phyloP scores from a whole-genome alignment of 805 yeast species.

The Yamadazyma scolyti region DNA sequence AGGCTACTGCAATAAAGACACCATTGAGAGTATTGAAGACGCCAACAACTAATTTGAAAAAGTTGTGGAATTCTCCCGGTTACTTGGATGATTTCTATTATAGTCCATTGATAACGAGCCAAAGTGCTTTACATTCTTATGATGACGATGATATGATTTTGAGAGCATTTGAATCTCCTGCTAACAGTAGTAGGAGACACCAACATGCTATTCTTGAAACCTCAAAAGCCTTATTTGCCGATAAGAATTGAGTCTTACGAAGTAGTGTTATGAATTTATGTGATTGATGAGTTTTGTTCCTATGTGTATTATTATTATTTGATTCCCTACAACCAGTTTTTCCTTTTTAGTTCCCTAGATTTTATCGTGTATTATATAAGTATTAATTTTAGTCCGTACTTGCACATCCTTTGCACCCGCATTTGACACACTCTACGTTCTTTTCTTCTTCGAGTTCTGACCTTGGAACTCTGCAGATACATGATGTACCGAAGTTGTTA shows the following conservation, averaged over 20 bases:
- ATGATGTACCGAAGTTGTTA: slow-evolving; percentile 61
- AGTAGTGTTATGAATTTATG: neutral
- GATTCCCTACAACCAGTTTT: neutral
- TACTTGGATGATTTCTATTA: slow-evolving; percentile 65
- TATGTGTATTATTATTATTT: neutral
- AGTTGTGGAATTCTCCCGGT: slow-evolving; percentile 63
- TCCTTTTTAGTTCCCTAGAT: neutral
- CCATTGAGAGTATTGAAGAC: slow-evolving; percentile 35
- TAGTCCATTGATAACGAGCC: slow-evolving; percentile 29
- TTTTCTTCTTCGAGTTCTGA: slow-evolving; percentile 39
- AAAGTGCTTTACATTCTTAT: slow-evolving; percentile 29
- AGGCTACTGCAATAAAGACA: slow-evolving; percentile 25
- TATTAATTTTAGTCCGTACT: slow-evolving; percentile 64
- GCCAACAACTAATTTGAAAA: slow-evolving; percentile 43
- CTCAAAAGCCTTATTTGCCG: slow-evolving; percentile 5
- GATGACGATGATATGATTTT: slow-evolving; percentile 46
- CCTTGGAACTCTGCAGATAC: slow-evolving; percentile 84
- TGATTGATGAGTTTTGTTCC: slow-evolving; percentile 1
- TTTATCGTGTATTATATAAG: neutral
- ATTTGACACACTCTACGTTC: slow-evolving; percentile 59
- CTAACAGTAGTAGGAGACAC: slow-evolving; percentile 6
- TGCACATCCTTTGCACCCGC: slow-evolving; percentile 86
- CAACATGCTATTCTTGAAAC: slow-evolving; percentile 1
- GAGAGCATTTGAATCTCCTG: slow-evolving; percentile 32
- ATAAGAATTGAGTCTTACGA: slow-evolving; percentile 5